Evolutionary conservation across 1,284 basidiomycete species (phyloP).

Genomic region (Heterobasidion occidentale): DNA sequence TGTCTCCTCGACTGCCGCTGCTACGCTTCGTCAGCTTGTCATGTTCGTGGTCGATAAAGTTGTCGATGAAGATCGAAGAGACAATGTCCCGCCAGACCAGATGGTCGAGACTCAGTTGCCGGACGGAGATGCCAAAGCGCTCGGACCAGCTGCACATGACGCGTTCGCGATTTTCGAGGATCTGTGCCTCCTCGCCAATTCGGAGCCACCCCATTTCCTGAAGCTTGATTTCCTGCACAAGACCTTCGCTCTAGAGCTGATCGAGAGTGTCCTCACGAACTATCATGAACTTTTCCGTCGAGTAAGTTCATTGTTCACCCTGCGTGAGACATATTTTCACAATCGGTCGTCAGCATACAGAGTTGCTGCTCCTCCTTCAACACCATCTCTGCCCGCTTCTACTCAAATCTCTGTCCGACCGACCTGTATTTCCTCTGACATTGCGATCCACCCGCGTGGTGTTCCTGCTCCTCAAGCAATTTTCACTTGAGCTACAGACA

Average conservation of each 20-base stretch:
- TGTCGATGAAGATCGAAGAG: slow-evolving; percentile 65
- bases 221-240: slow-evolving; percentile 82
- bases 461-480: slow-evolving; percentile 89
- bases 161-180: slow-evolving; percentile 88
- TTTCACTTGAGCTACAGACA: slow-evolving; percentile 71
- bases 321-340: background rate
- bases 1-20: slow-evolving; percentile 95
- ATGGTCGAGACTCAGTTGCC: slow-evolving; percentile 48
- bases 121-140: slow-evolving; percentile 47
- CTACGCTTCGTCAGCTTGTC: slow-evolving; percentile 91
- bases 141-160: slow-evolving; percentile 81
- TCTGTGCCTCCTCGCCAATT: slow-evolving; percentile 80
- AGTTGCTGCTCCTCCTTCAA: slow-evolving; percentile 78
- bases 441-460: slow-evolving; percentile 90
- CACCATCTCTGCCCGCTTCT: slow-evolving; percentile 89
- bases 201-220: slow-evolving; percentile 78
- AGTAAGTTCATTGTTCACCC: slow-evolving; percentile 29
- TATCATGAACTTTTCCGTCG: slow-evolving; percentile 84
- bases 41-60: slow-evolving; percentile 99
- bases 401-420: slow-evolving; percentile 78
- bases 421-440: slow-evolving; percentile 80
- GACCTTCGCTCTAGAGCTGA: slow-evolving; percentile 92
- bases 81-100: slow-evolving; percentile 23
- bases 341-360: slow-evolving; percentile 52
- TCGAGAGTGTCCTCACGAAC: slow-evolving; percentile 95